Evolutionary conservation across 495 filamentous ascomycete genomes (phyloP).

Genomic region (Podospora sp.): DNA sequence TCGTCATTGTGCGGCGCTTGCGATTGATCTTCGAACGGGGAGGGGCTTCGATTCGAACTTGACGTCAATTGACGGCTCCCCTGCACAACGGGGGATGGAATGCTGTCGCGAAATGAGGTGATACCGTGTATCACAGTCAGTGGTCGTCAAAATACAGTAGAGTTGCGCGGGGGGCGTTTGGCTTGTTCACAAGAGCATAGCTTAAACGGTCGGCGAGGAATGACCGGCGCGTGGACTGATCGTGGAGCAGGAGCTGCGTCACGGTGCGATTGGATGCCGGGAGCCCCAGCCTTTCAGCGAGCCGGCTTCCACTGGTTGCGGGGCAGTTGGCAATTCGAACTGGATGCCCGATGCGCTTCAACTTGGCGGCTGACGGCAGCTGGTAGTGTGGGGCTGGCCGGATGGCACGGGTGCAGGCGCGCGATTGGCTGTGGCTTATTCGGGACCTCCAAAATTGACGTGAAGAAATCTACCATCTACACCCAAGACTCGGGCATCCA

Average conservation of each 20-base stretch:
- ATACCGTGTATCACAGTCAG: neutral
- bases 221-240: neutral
- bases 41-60: neutral
- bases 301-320: neutral
- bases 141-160: neutral
- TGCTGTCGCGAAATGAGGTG: neutral
- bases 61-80: conserved; percentile 10
- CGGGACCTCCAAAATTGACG: conserved; percentile 40
- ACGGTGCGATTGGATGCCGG: conserved; percentile 1
- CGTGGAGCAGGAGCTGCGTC: conserved; percentile 6
- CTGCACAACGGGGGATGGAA: conserved; percentile 4
- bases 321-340: neutral
- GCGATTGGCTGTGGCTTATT: conserved; percentile 39
- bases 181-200: neutral
- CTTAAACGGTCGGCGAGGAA: neutral
- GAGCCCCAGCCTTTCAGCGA: neutral
- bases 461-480: conserved; percentile 41
- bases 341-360: conserved; percentile 2
- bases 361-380: conserved; percentile 21
- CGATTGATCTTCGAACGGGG: neutral
- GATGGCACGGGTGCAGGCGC: conserved; percentile 15
- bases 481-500: conserved; percentile 10
- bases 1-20: conserved; percentile 39
- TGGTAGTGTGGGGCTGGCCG: conserved; percentile 30
- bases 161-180: neutral